Conservation (phyloP, 306 rosid genomes). For the Malus fusca region DNA sequence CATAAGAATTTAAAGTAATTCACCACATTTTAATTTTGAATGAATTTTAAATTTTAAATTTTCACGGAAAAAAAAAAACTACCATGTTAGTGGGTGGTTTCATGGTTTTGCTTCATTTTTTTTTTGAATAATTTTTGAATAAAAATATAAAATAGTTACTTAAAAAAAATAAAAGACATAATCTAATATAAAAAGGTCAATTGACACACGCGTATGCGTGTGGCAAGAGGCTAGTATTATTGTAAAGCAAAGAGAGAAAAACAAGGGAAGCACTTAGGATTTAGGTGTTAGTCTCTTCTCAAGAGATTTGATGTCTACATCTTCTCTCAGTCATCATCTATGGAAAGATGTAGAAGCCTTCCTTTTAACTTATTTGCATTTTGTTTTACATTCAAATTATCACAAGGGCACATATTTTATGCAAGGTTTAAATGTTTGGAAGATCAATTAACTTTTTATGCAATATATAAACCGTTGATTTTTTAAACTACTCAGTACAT, state of each 20-base stretch:
- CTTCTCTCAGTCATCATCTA: not conserved
- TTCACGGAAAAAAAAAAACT: too few species aligned
- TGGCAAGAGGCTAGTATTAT: not conserved
- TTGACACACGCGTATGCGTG: too few species aligned
- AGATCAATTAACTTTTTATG: not conserved
- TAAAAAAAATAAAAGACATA: too few species aligned
- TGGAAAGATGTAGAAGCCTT: constrained; percentile 11
- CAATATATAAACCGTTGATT: not conserved
- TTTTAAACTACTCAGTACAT: too few species aligned
- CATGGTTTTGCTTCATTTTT: too few species aligned
- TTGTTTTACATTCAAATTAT: not conserved
- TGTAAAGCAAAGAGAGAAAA: not conserved
- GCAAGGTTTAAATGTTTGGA: not conserved
- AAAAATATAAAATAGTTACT: too few species aligned
- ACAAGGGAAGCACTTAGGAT: not conserved
- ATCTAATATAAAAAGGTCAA: too few species aligned
- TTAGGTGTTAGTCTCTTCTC: not conserved
- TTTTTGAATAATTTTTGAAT: too few species aligned
- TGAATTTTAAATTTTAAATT: too few species aligned
- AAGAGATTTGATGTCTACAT: constrained; percentile 9
- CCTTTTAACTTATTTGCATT: not conserved
- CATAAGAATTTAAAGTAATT: too few species aligned
- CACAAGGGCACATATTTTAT: not conserved
- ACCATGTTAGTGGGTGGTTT: too few species aligned
- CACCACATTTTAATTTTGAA: too few species aligned